A percentile compares a stretch with the other conserved stretches of the same genome.
Evolutionary conservation across 345 rosid species (phyloP).

Genomic region (Salix caprea): DNA sequence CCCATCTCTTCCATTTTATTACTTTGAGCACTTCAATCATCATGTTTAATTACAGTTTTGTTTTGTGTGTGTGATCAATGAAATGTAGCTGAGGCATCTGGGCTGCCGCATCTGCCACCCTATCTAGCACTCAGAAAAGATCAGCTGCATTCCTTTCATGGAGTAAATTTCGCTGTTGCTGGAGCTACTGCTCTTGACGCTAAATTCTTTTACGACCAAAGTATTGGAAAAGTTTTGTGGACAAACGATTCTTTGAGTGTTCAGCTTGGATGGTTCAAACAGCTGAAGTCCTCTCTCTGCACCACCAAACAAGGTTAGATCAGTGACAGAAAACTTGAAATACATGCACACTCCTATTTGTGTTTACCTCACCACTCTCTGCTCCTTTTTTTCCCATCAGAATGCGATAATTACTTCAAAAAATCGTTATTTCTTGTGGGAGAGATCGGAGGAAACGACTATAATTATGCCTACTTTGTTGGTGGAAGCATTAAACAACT

Average conservation of each 20-base stretch:
- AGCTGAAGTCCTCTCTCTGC: conserved; percentile 51
- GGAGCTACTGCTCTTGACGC: conserved; percentile 65
- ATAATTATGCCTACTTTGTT: conserved; percentile 42
- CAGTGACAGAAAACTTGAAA: not conserved
- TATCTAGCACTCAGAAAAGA: conserved; percentile 35
- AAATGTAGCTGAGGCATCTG: conserved; percentile 55
- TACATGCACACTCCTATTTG: no score
- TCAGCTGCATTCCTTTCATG: conserved; percentile 10
- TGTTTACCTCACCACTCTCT: not conserved
- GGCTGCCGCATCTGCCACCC: conserved; percentile 48
- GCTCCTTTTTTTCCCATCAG: conserved; percentile 11
- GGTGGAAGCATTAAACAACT: conserved; percentile 39
- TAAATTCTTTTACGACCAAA: conserved; percentile 29
- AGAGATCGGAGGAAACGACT: conserved; percentile 78
- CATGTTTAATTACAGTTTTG: not conserved
- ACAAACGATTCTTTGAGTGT: conserved; percentile 43
- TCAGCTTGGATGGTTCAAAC: conserved; percentile 66
- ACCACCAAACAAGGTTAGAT: conserved; percentile 35
- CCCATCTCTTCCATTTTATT: no score
- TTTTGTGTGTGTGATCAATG: not conserved
- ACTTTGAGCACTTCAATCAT: no score
- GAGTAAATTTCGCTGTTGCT: conserved; percentile 64
- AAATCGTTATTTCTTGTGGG: conserved; percentile 64
- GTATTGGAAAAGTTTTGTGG: conserved; percentile 33
- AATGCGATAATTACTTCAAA: conserved; percentile 43